Evolutionary conservation across 169 alveolate species (phyloP).

Genomic region (Cyclospora cayetanensis): DNA sequence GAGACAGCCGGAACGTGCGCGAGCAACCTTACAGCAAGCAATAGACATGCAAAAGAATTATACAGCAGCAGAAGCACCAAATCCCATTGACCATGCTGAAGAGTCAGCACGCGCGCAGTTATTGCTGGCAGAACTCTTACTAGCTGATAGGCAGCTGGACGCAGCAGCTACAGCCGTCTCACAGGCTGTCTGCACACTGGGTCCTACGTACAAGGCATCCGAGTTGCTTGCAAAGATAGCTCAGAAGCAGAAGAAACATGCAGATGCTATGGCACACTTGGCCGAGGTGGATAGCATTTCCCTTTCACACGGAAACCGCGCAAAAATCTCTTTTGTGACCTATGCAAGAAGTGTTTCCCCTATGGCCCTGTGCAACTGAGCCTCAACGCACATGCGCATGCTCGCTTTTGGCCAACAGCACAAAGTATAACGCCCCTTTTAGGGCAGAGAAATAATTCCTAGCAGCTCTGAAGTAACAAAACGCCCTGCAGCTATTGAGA

Average conservation of each 20-base stretch:
- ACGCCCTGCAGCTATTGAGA: too few relatives aligned
- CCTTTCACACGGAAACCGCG: not conserved
- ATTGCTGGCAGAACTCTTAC: conserved; percentile 33
- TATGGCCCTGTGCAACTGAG: too few relatives aligned
- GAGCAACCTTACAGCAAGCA: not conserved
- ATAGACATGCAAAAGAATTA: not conserved
- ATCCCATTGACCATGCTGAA: not conserved
- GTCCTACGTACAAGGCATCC: not conserved
- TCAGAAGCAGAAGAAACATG: not conserved
- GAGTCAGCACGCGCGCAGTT: conserved; percentile 26
- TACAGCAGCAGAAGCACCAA: conserved; percentile 4
- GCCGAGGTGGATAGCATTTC: not conserved
- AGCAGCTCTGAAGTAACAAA: too few relatives aligned
- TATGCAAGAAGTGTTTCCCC: too few relatives aligned
- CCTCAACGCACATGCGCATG: too few relatives aligned
- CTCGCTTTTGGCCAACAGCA: too few relatives aligned
- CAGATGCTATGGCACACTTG: not conserved
- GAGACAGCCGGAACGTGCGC: conserved; percentile 20
- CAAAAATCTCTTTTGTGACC: too few relatives aligned
- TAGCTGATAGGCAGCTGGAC: not conserved
- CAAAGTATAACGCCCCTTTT: too few relatives aligned
- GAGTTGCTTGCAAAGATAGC: not conserved
- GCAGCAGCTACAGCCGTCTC: conserved; percentile 57
- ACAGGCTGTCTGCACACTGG: not conserved
- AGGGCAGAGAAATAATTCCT: too few relatives aligned